phyloP scores from a whole-genome alignment of 805 yeast genomes.

The Saitoella complicata region DNA sequence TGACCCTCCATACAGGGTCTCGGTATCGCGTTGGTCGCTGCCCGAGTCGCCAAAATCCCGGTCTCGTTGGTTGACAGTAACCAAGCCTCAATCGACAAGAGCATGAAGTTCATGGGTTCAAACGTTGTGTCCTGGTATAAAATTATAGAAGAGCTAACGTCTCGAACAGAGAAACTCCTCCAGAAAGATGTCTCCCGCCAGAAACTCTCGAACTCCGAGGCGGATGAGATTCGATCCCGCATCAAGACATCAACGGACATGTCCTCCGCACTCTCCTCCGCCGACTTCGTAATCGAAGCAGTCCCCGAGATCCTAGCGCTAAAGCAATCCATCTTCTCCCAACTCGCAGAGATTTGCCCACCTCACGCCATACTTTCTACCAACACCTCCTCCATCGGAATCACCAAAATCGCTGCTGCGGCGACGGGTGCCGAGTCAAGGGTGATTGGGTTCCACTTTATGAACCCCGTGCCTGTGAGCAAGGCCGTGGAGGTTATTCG shows the following conservation, averaged over 20 bases:
- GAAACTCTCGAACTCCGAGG: too few species aligned
- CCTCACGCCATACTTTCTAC: slow-evolving; percentile 23
- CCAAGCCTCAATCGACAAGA: slow-evolving; percentile 19
- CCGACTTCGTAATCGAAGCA: slow-evolving; percentile 28
- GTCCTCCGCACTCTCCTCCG: slow-evolving; percentile 1
- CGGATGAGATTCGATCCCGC: too few species aligned
- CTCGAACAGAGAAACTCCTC: too few species aligned
- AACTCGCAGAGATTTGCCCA: slow-evolving; percentile 19
- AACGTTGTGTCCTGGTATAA: too few species aligned
- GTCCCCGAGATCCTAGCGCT: slow-evolving; percentile 27
- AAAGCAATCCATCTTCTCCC: slow-evolving; percentile 22
- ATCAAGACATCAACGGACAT: too few species aligned
- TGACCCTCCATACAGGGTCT: slow-evolving; percentile 18
- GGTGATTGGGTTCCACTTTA: slow-evolving; percentile 28
- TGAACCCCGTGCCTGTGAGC: slow-evolving; percentile 33
- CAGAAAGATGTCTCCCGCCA: too few species aligned
- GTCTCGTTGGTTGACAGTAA: slow-evolving; percentile 24
- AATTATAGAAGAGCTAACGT: too few species aligned
- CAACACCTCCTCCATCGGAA: slow-evolving; percentile 28
- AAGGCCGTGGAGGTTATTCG: slow-evolving; percentile 28
- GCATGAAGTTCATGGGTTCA: slow-evolving; percentile 20
- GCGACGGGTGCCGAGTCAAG: slow-evolving; percentile 26
- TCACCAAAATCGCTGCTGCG: slow-evolving; percentile 29
- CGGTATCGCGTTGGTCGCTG: slow-evolving; percentile 29
- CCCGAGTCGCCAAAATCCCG: slow-evolving; percentile 23